A percentile compares a stretch with the other conserved stretches of the same genome.
Conservation (phyloP, 441 rosid genomes). For the Corymbia citriodora region DNA sequence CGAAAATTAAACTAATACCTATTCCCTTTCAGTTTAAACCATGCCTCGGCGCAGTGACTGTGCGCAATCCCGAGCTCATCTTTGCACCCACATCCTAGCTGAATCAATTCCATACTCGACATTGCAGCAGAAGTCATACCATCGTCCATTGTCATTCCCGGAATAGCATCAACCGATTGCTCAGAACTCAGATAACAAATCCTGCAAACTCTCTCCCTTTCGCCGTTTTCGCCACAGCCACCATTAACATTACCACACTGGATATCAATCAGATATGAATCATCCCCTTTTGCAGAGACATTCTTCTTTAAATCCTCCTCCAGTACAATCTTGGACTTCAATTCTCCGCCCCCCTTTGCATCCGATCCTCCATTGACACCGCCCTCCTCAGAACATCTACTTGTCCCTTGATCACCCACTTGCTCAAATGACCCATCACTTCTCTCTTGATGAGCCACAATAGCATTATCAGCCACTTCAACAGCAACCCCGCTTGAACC, state of each 20-base stretch:
- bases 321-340: constrained; percentile 16
- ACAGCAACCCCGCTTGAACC: not conserved
- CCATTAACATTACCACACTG: constrained; percentile 20
- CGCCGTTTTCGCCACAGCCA: constrained; percentile 23
- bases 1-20: constrained; percentile 37
- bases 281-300: constrained; percentile 24
- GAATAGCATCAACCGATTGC: constrained; percentile 20
- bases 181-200: constrained; percentile 77
- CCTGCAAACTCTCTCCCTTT: constrained; percentile 62
- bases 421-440: constrained; percentile 11
- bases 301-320: constrained; percentile 23
- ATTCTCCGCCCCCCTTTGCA: constrained; percentile 2
- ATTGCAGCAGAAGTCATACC: constrained; percentile 1
- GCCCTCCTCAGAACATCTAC: constrained; percentile 21
- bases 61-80: constrained; percentile 84
- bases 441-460: not conserved
- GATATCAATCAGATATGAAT: constrained; percentile 36
- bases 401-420: constrained; percentile 21
- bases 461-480: not conserved
- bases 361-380: constrained; percentile 11
- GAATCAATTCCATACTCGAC: constrained; percentile 31
- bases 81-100: constrained; percentile 89
- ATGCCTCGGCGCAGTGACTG: constrained; percentile 75
- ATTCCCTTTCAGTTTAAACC: constrained; percentile 92
- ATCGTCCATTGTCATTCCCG: constrained; percentile 1